A percentile compares a stretch with the other conserved stretches of the same genome.
phyloP scores from a whole-genome alignment of 1,284 basidiomycete species.

The Athelia sp. region DNA sequence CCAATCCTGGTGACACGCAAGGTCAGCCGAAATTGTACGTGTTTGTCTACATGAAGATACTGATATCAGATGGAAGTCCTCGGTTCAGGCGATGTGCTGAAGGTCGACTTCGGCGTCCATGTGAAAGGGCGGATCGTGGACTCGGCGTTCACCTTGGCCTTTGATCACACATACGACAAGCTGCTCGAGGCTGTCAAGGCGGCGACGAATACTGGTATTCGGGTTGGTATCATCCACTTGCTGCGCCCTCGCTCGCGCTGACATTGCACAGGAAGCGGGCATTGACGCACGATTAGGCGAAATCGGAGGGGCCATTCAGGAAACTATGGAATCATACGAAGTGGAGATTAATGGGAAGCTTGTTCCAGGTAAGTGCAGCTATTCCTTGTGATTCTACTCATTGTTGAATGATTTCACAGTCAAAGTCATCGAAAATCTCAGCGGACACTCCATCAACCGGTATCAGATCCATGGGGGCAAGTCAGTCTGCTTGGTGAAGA shows the following conservation, averaged over 20 bases:
- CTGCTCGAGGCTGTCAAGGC: slow-evolving; percentile 90
- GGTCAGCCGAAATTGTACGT: slow-evolving; percentile 40
- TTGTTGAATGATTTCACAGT: slow-evolving; percentile 42
- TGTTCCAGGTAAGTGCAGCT: slow-evolving; percentile 62
- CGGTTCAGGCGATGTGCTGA: slow-evolving; percentile 83
- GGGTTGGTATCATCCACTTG: slow-evolving; percentile 37
- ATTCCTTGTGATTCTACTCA: slow-evolving; percentile 1
- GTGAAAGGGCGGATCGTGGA: slow-evolving; percentile 93
- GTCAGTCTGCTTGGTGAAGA: slow-evolving; percentile 87
- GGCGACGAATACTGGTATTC: slow-evolving; percentile 88
- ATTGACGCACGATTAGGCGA: slow-evolving; percentile 96
- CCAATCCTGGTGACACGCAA: slow-evolving; percentile 90
- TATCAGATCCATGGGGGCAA: slow-evolving; percentile 91
- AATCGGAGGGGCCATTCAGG: slow-evolving; percentile 89
- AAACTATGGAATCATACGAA: slow-evolving; percentile 99
- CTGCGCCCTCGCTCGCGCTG: slow-evolving; percentile 1
- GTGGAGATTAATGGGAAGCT: slow-evolving; percentile 87
- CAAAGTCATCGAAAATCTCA: slow-evolving; percentile 87
- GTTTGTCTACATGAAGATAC: slow-evolving; percentile 2
- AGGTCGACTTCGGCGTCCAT: slow-evolving; percentile 97
- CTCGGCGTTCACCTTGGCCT: slow-evolving; percentile 92
- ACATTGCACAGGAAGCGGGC: slow-evolving; percentile 74
- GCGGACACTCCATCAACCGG: slow-evolving; percentile 86
- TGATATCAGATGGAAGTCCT: slow-evolving; percentile 52
- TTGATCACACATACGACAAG: slow-evolving; percentile 87